Evolutionary conservation across 2,329 filamentous ascomycete genomes (phyloP).

Genomic region (Helotiales sp.): DNA sequence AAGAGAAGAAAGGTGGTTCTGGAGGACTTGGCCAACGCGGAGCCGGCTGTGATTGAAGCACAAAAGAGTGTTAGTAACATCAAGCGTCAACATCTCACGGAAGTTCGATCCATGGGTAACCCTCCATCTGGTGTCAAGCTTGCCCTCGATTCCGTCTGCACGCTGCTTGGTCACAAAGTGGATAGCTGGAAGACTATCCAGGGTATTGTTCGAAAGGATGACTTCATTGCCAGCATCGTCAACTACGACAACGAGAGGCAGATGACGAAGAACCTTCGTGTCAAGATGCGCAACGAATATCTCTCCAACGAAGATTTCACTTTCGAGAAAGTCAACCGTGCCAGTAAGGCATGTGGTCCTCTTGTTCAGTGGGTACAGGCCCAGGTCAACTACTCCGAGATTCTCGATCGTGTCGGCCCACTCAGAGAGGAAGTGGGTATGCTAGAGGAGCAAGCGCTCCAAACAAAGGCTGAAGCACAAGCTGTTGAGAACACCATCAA

Average conservation of each 20-base stretch:
- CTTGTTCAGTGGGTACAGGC: slow-evolving; percentile 97
- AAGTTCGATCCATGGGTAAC: slow-evolving; percentile 96
- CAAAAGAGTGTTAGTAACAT: slow-evolving; percentile 98
- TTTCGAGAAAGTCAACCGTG: slow-evolving; percentile 93
- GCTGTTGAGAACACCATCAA: slow-evolving; percentile 88
- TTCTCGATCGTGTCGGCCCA: slow-evolving; percentile 90
- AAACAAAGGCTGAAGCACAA: slow-evolving; percentile 92
- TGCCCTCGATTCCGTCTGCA: slow-evolving; percentile 95
- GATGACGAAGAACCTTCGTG: slow-evolving; percentile 83
- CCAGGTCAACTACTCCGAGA: slow-evolving; percentile 97
- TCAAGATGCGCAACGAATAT: slow-evolving; percentile 92
- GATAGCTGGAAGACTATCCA: slow-evolving; percentile 92
- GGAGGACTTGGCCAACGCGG: slow-evolving; percentile 84
- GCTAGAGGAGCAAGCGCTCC: slow-evolving; percentile 84
- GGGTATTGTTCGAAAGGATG: slow-evolving; percentile 84
- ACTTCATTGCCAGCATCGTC: slow-evolving; percentile 98
- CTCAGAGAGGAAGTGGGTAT: slow-evolving; percentile 86
- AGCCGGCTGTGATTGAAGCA: slow-evolving; percentile 90
- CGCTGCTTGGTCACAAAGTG: slow-evolving; percentile 87
- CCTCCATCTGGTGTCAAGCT: slow-evolving; percentile 90
- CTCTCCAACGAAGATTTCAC: slow-evolving; percentile 94
- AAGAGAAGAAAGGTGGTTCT: slow-evolving; percentile 82
- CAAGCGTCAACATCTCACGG: slow-evolving; percentile 94
- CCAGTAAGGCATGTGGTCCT: slow-evolving; percentile 95
- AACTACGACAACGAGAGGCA: slow-evolving; percentile 94